Evolutionary conservation across 768 basidiomycete species (phyloP), one percentile per base, ranked within the genome.

Genomic region (Tremella yokohamensis): DNA sequence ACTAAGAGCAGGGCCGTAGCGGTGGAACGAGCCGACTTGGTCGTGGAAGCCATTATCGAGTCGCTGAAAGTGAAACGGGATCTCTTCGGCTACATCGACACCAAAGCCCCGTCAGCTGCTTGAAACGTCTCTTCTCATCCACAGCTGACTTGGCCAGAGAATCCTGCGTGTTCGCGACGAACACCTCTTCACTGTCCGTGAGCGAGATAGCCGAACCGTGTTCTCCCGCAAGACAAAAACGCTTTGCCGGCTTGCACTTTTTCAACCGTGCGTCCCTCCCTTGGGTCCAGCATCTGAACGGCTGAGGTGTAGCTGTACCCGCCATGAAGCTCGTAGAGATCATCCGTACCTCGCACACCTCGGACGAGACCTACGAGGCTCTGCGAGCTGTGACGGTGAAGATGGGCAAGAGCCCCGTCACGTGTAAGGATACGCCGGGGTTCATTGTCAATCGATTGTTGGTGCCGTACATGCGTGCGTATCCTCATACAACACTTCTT

Each of bases 31-130:
- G 61, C 76, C 1, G 79, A 80, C 58, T 58, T 79, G 38, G 79
- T 80, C 34, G 69, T 80, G 25, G 79, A 80, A 64, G 79, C 79
- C 4, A 80, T 80, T 52, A 78, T 80, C 56, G 79, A 80, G 57
- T 73, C 73, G 56, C 58, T 80, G 49, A 72, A 75, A 57, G 73
- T 77, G 49, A 80, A 80, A 64, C 66, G 78, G 39, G 76, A 78
- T 44, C 62, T 80, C 44, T 80, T 80, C 53, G 63, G 63, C 0
- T 66, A 75, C 54, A 57, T 80, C 9, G 79, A 80, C 57, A 50
- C 39, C 6, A 59, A 73, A 18, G 78, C 78, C 2, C 69, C 65
- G 76, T 76, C 29, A 52, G 73, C 62, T 9, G 2, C 3, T n/a
- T n/a, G n/a, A n/a, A n/a, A n/a, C n/a, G n/a, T n/a, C n/a, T n/a